phyloP scores from a whole-genome alignment of 805 yeast species.

The Suhomyces canberraensis region DNA sequence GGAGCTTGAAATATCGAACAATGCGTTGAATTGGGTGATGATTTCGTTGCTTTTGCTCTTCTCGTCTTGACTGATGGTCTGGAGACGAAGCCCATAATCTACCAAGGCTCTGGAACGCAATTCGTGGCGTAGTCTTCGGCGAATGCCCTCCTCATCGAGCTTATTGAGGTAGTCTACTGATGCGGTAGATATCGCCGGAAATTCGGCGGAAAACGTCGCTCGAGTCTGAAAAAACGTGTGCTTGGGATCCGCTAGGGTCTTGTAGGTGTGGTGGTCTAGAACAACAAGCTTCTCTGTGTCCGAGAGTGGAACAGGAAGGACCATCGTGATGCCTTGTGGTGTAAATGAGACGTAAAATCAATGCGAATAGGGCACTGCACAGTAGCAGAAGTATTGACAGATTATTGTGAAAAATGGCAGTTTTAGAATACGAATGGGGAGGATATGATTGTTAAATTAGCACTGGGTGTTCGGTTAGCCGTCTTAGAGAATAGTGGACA shows the following conservation, averaged over 20 bases:
- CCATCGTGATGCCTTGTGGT: no score
- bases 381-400: no score
- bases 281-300: not conserved
- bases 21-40: not conserved
- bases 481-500: no score
- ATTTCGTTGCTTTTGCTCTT: no score
- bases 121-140: constrained; percentile 4
- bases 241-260: constrained; percentile 12
- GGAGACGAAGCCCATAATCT: no score
- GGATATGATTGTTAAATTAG: no score
- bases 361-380: no score
- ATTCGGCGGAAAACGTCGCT: constrained; percentile 13
- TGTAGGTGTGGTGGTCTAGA: constrained; percentile 18
- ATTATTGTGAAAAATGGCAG: no score
- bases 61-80: no score
- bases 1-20: not conserved
- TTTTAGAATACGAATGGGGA: no score
- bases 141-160: constrained; percentile 2
- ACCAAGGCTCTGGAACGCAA: constrained; percentile 4
- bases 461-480: no score
- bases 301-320: not conserved
- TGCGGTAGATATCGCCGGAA: constrained; percentile 7
- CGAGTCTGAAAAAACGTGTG: constrained; percentile 20
- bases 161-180: constrained; percentile 3
- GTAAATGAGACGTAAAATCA: no score